Base-by-base conservation (phyloP, 1,284 basidiomycete genomes). In the Gomphus bonarii region DNA sequence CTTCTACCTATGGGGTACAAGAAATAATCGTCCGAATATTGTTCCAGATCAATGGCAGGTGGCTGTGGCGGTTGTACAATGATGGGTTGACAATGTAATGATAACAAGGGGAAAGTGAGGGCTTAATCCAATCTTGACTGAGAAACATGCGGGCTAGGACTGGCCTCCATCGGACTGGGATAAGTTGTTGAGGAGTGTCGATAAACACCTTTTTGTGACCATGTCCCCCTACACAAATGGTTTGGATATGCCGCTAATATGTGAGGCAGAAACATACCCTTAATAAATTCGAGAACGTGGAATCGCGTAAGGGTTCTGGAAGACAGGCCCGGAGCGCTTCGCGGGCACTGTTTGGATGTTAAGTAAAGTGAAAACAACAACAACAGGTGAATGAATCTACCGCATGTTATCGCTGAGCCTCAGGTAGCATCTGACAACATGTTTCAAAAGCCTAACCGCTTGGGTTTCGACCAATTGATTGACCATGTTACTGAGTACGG, bases 401-500 rank as follows among this genome's bases (percentile, higher is more conserved):
- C 95, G 82, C 58, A 95, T 75, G 67, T 99, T 99, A 72, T 99
- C 97, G 69, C 93, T 97, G 63, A 99, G 76, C 42, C 97, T 81
- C 59, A 99, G 73, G 69, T 99, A 99, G 72, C 97, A 99, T 58
- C 97, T 78, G 18, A 99, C 97, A 52, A 99, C 97, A 69, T 99
- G 97, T 73, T 99, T 99, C 64, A 99, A 75, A 56, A 99, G 74
- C 64, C 97, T 77, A 36, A 99, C 95, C 9, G 97, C 97, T 72
- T 98, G 97, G 3, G 89, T 97, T 72, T 99, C 97, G 55, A 97
- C 92, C 49, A 97, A 78, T 66, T 95, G 92, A 65, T 85, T 87
- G 59, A 99, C 97, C 97, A 99, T 99, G 72, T 98, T 98, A 76
- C 91, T 92, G 59, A 99, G 78, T 30, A 99, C 97, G 3, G 95